Evolutionary conservation across 1,284 basidiomycete species (phyloP).

Genomic region (Moniliella sp.): DNA sequence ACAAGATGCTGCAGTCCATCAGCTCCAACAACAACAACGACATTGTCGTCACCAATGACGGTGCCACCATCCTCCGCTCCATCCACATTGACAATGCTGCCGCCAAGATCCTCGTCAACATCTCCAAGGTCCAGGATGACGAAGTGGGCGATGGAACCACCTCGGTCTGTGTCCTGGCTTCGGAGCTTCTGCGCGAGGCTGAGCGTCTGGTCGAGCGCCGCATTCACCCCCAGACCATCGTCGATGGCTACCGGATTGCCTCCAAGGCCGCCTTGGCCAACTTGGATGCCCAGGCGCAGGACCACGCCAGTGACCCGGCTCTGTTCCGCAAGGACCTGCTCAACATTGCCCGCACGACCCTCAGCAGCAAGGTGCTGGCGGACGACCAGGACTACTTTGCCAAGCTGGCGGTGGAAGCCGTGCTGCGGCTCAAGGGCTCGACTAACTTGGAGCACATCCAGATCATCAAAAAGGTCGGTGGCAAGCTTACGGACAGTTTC

Average conservation of each 20-base stretch:
- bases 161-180: conserved; percentile 70
- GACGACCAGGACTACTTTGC: conserved; percentile 98
- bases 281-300: conserved; percentile 55
- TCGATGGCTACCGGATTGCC: conserved; percentile 90
- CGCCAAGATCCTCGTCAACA: conserved; percentile 95
- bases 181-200: conserved; percentile 76
- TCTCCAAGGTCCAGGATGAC: conserved; percentile 99
- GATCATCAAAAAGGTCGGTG: conserved; percentile 96
- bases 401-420: conserved; percentile 89
- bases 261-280: conserved; percentile 63
- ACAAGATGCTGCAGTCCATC: conserved; percentile 76
- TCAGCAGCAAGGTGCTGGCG: conserved; percentile 83
- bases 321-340: conserved; percentile 71
- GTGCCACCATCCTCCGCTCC: conserved; percentile 86
- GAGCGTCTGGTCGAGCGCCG: conserved; percentile 71
- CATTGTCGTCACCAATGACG: conserved; percentile 96
- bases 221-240: conserved; percentile 95
- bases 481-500: conserved; percentile 96
- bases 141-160: conserved; percentile 96
- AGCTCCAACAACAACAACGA: conserved; percentile 74
- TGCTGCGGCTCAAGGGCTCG: conserved; percentile 76
- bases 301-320: conserved; percentile 51
- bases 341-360: conserved; percentile 86
- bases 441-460: conserved; percentile 95
- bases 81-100: conserved; percentile 96